Conservation (phyloP, 768 basidiomycete genomes). For the Suillus plorans region DNA sequence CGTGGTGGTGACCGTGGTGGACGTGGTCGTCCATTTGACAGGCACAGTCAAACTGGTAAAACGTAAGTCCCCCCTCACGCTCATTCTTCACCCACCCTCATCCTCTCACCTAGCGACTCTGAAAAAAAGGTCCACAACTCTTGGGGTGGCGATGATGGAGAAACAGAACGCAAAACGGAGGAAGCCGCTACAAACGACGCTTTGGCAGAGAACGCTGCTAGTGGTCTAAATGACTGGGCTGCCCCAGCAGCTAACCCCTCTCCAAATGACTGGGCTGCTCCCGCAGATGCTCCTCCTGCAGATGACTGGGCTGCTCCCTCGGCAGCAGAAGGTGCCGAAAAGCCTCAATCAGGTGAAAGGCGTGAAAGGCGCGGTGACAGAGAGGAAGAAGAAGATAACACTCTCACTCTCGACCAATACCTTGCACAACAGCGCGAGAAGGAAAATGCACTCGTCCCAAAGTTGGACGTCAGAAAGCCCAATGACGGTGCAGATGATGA, state of each 20-base stretch:
- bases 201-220: constrained; percentile 42
- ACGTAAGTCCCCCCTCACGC: constrained; percentile 48
- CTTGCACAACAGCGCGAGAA: constrained; percentile 76
- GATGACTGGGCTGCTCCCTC: constrained; percentile 34
- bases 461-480: constrained; percentile 75
- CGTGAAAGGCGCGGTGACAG: constrained; percentile 47
- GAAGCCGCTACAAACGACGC: constrained; percentile 73
- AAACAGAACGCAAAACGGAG: constrained; percentile 80
- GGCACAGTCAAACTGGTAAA: constrained; percentile 83
- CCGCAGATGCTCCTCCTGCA: constrained; percentile 30
- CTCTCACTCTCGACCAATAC: constrained; percentile 92
- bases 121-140: constrained; percentile 93
- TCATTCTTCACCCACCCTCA: constrained; percentile 5
- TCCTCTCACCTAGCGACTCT: constrained; percentile 63
- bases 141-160: constrained; percentile 93
- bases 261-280: constrained; percentile 39
- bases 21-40: constrained; percentile 79
- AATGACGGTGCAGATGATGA: constrained; percentile 75
- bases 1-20: constrained; percentile 49
- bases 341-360: constrained; percentile 33
- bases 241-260: constrained; percentile 30
- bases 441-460: constrained; percentile 57
- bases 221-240: constrained; percentile 30
- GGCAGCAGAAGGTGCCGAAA: constrained; percentile 36
- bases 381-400: constrained; percentile 91